Percentiles rank a stretch among this genome's conserved stretches.
These are phyloP conservation scores for Solanum etuberosum DNA, from an alignment of 257 asterid genomes.

Conservation along the genomic window DNA sequence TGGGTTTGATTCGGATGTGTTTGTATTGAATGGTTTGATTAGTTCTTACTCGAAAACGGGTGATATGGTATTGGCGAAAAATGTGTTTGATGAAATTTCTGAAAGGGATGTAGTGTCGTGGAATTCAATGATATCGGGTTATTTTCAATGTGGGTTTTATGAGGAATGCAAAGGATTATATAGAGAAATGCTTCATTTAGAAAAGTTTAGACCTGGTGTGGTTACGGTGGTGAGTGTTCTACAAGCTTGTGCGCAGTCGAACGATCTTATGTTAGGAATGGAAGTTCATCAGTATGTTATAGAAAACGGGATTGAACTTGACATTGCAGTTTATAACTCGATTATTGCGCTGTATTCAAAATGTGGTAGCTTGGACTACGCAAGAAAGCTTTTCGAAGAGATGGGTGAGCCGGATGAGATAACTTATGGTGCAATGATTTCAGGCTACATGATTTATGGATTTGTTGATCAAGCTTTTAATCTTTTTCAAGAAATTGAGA, in stretches of 20 bases:
- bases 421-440: conserved; percentile 62
- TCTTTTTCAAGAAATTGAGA: conserved; percentile 37
- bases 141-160: conserved; percentile 56
- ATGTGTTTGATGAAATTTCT: conserved; percentile 50
- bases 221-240: conserved; percentile 54
- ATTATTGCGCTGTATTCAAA: conserved; percentile 60
- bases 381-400: conserved; percentile 57
- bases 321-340: conserved; percentile 54
- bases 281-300: conserved; percentile 55
- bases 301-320: conserved; percentile 44
- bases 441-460: conserved; percentile 82
- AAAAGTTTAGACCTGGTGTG: conserved; percentile 39
- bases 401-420: conserved; percentile 71
- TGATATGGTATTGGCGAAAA: conserved; percentile 49
- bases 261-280: conserved; percentile 64
- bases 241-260: conserved; percentile 76
- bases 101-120: conserved; percentile 67
- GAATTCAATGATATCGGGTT: conserved; percentile 87
- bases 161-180: conserved; percentile 63
- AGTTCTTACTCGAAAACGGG: conserved; percentile 58
- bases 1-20: conserved; percentile 53
- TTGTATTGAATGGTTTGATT: conserved; percentile 68
- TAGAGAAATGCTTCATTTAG: conserved; percentile 35
- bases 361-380: conserved; percentile 81
- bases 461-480: conserved; percentile 49